A percentile compares a stretch with the other conserved stretches of the same genome.
Conservation (phyloP, 352 stramenopile species). For the Phytophthora constricta region DNA sequence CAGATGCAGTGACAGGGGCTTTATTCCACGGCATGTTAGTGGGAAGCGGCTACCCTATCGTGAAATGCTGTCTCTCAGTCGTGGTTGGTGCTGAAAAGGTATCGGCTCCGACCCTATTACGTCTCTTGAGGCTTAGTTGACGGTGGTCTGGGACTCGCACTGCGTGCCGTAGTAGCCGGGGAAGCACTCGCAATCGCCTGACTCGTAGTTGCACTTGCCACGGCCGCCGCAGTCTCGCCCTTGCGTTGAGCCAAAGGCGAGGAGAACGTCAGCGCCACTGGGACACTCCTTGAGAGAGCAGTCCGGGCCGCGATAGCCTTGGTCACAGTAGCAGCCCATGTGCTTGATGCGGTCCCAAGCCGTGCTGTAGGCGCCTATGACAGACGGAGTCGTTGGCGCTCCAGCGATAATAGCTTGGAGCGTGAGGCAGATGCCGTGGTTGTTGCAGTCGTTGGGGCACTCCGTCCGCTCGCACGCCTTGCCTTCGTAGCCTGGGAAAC, state of each 20-base stretch:
- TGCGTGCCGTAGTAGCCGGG: conserved; percentile 94
- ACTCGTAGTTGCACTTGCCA: conserved; percentile 95
- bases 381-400: neutral
- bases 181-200: conserved; percentile 95
- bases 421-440: conserved; percentile 93
- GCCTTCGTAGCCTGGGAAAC: conserved; percentile 90
- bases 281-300: conserved; percentile 96
- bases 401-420: conserved; percentile 82
- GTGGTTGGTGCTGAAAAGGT: no score
- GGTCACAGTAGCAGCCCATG: conserved; percentile 95
- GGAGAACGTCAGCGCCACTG: conserved; percentile 90
- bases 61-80: no score
- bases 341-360: conserved; percentile 94
- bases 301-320: conserved; percentile 94
- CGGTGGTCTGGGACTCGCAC: conserved; percentile 87
- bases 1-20: conserved; percentile 1
- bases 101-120: no score
- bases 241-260: conserved; percentile 76
- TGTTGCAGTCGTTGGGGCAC: conserved; percentile 96
- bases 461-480: conserved; percentile 92
- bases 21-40: conserved; percentile 21
- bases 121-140: conserved; percentile 74
- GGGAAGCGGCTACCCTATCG: no score
- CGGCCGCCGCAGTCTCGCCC: conserved; percentile 93
- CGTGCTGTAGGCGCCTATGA: neutral